Evolutionary conservation across 208 protist genomes (phyloP).

Genomic region (Acanthamoeba culbertsoni): DNA sequence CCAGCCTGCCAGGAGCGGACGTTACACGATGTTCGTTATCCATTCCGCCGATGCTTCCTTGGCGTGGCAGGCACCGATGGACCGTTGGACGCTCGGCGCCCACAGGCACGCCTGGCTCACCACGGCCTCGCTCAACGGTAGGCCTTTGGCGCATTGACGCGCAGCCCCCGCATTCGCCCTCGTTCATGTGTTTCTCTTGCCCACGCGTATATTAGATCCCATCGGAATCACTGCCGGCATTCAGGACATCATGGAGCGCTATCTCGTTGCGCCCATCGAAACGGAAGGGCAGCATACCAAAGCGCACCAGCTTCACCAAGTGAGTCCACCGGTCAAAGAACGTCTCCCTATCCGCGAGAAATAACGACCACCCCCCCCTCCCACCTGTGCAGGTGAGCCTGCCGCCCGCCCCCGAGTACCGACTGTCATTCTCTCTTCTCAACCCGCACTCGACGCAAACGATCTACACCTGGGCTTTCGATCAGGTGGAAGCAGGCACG

Average conservation of each 20-base stretch:
- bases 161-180: background rate
- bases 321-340: too few relatives aligned
- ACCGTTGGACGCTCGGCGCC: background rate
- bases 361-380: too few relatives aligned
- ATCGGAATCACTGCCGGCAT: background rate
- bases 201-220: background rate
- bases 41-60: background rate
- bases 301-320: background rate
- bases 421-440: constrained; percentile 66
- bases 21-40: background rate
- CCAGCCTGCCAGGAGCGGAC: background rate
- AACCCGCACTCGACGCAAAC: constrained; percentile 55
- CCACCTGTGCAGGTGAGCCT: background rate
- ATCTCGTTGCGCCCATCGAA: background rate
- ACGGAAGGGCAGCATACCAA: background rate
- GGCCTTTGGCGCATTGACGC: background rate
- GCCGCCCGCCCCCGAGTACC: constrained; percentile 63
- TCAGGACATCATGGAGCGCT: background rate
- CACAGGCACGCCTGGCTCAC: background rate
- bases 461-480: background rate
- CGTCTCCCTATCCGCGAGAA: too few relatives aligned
- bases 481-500: background rate
- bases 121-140: background rate
- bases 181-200: background rate
- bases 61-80: background rate